Percentiles rank a stretch among this genome's conserved stretches.
phyloP scores from a whole-genome alignment of 2,329 filamentous ascomycete species.

The Exutisphaerella laricina region DNA sequence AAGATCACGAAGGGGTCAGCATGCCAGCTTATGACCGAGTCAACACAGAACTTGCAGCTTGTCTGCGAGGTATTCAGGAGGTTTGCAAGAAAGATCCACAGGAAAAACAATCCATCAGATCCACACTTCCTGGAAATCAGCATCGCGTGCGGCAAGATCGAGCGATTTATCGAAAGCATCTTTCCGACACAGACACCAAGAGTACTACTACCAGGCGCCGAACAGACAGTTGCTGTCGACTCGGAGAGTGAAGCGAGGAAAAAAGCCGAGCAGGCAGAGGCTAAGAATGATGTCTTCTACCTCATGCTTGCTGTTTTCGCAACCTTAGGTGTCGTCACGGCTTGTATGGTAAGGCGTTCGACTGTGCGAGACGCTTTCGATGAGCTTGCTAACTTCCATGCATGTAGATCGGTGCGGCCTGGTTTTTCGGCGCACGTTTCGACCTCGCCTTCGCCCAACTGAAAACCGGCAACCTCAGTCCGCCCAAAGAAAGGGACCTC shows the following conservation, averaged over 20 bases:
- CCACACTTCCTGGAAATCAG: slow-evolving; percentile 91
- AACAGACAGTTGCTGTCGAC: slow-evolving; percentile 36
- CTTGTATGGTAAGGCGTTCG: slow-evolving; percentile 72
- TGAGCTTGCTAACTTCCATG: slow-evolving; percentile 9
- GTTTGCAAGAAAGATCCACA: slow-evolving; percentile 75
- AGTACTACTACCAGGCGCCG: slow-evolving; percentile 30
- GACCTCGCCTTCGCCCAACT: slow-evolving; percentile 61
- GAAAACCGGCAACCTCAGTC: slow-evolving; percentile 37
- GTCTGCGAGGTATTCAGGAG: slow-evolving; percentile 76
- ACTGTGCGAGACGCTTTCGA: background rate
- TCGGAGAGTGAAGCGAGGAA: slow-evolving; percentile 54
- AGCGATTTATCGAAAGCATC: slow-evolving; percentile 90
- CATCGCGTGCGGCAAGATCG: slow-evolving; percentile 84
- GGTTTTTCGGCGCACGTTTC: slow-evolving; percentile 74
- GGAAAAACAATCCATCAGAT: slow-evolving; percentile 90
- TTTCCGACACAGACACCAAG: slow-evolving; percentile 80
- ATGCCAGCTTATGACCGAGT: slow-evolving; percentile 85
- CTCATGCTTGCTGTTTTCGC: slow-evolving; percentile 62
- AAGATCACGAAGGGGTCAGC: slow-evolving; percentile 97
- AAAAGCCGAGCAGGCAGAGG: slow-evolving; percentile 48
- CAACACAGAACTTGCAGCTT: slow-evolving; percentile 78
- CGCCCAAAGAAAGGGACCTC: slow-evolving; percentile 15
- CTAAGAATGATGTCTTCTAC: slow-evolving; percentile 53
- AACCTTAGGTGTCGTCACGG: slow-evolving; percentile 66
- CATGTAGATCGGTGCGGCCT: slow-evolving; percentile 67